Conservation (phyloP, 352 stramenopile genomes). For the Globisporangium takayamanum region DNA sequence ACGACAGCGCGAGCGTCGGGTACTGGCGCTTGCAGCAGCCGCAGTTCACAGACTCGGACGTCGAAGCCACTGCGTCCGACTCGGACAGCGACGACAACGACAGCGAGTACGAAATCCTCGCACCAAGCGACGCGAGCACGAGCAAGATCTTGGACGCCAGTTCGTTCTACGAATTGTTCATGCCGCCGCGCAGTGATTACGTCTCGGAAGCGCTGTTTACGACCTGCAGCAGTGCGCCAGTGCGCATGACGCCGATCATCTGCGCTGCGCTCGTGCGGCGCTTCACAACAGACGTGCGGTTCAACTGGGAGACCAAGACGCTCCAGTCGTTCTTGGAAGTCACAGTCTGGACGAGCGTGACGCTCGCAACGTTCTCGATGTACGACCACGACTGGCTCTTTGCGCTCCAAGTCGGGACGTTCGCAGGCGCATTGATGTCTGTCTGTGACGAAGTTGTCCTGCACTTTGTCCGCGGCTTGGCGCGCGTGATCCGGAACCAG, state of each 20-base stretch:
- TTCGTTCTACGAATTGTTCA: constrained; percentile 46
- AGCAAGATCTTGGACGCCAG: constrained; percentile 42
- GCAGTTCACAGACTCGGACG: constrained; percentile 1
- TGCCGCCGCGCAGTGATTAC: constrained; percentile 36
- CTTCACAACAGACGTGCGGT: constrained; percentile 68
- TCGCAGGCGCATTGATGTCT: constrained; percentile 75
- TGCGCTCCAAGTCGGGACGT: constrained; percentile 61
- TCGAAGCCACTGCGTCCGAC: background rate
- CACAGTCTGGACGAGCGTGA: constrained; percentile 65
- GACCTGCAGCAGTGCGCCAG: constrained; percentile 55
- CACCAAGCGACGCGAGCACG: constrained; percentile 19
- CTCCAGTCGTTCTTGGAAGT: constrained; percentile 81
- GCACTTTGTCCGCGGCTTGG: constrained; percentile 53
- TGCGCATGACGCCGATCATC: constrained; percentile 46
- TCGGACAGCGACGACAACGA: constrained; percentile 3
- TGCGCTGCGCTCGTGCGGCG: constrained; percentile 41
- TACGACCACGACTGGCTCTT: constrained; percentile 45
- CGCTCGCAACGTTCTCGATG: constrained; percentile 51
- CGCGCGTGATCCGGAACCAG: constrained; percentile 68
- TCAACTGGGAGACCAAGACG: constrained; percentile 81
- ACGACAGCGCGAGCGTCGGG: constrained; percentile 8
- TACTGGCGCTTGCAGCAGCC: constrained; percentile 13
- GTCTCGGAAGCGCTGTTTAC: constrained; percentile 47
- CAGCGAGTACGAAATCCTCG: constrained; percentile 16
- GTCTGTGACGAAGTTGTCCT: constrained; percentile 73